phyloP scores from a whole-genome alignment of 1,139 yeast species.

The Sugiyamaella castrensis region DNA sequence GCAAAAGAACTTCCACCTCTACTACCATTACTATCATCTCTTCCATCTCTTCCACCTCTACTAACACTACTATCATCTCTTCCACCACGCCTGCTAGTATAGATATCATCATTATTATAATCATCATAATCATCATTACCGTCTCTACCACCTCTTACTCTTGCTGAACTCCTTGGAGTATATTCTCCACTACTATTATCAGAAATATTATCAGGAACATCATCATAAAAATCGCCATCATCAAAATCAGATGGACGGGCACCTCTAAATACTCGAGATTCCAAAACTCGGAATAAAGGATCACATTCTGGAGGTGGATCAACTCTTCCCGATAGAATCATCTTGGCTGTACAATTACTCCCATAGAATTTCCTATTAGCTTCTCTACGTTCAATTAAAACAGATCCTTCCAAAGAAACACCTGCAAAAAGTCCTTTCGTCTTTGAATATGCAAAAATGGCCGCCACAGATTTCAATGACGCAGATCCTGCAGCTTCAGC shows the following conservation, averaged over 20 bases:
- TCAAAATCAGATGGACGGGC: slow-evolving; percentile 53
- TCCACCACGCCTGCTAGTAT: slow-evolving; percentile 16
- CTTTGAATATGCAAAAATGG: slow-evolving; percentile 89
- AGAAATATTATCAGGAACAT: slow-evolving; percentile 57
- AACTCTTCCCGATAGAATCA: slow-evolving; percentile 77
- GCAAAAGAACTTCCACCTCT: slow-evolving; percentile 8
- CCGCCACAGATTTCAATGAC: slow-evolving; percentile 80
- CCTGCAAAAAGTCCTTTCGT: slow-evolving; percentile 98
- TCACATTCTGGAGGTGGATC: slow-evolving; percentile 95
- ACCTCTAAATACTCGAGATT: slow-evolving; percentile 77
- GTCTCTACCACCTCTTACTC: background rate
- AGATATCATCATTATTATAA: no score
- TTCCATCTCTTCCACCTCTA: slow-evolving; percentile 38
- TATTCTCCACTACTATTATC: slow-evolving; percentile 23
- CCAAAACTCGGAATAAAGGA: slow-evolving; percentile 78
- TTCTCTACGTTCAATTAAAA: slow-evolving; percentile 90
- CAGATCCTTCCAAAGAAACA: slow-evolving; percentile 94
- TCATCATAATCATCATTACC: background rate
- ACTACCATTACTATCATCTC: slow-evolving; percentile 44
- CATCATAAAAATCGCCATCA: slow-evolving; percentile 54
- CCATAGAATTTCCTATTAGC: slow-evolving; percentile 96
- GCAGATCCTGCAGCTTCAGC: slow-evolving; percentile 99
- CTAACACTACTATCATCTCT: slow-evolving; percentile 29
- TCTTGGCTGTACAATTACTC: slow-evolving; percentile 76
- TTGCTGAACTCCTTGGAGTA: slow-evolving; percentile 1